These are phyloP conservation scores for Ophiosphaerella korrae DNA, from an alignment of 2,329 filamentous ascomycete species.

Conservation along the genomic window DNA sequence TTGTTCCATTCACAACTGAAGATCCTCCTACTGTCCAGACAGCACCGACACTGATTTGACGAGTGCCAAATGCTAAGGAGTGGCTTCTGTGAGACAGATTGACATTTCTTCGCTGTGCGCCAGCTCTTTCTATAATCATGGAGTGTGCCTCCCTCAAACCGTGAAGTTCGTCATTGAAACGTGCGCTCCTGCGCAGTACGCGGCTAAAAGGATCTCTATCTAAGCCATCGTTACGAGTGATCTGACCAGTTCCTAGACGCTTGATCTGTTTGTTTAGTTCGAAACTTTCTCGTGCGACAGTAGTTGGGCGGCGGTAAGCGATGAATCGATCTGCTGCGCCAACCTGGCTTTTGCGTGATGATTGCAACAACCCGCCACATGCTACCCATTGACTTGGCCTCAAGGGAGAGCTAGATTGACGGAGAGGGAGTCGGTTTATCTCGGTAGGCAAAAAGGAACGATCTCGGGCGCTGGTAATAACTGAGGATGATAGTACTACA, in stretches of 20 bases:
- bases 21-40: conserved; percentile 80
- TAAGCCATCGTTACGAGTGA: conserved; percentile 47
- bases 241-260: conserved; percentile 55
- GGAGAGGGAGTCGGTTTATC: conserved; percentile 22
- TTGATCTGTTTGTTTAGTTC: conserved; percentile 56
- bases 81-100: conserved; percentile 29
- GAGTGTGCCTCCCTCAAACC: conserved; percentile 41
- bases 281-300: conserved; percentile 55
- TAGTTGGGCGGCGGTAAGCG: conserved; percentile 51
- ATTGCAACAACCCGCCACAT: conserved; percentile 27
- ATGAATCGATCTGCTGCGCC: conserved; percentile 65
- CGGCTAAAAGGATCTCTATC: conserved; percentile 60
- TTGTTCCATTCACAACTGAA: conserved; percentile 60
- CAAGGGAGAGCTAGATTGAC: conserved; percentile 37
- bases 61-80: conserved; percentile 24
- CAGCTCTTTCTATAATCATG: conserved; percentile 25
- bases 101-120: conserved; percentile 20
- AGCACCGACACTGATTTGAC: conserved; percentile 67
- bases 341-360: conserved; percentile 23
- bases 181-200: conserved; percentile 40
- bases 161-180: conserved; percentile 40
- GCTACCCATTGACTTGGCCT: conserved; percentile 39
- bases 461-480: neutral
- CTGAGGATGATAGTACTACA: neutral
- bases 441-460: neutral